phyloP scores from a whole-genome alignment of 2,329 filamentous ascomycete genomes.

The Talaromyces sp. region DNA sequence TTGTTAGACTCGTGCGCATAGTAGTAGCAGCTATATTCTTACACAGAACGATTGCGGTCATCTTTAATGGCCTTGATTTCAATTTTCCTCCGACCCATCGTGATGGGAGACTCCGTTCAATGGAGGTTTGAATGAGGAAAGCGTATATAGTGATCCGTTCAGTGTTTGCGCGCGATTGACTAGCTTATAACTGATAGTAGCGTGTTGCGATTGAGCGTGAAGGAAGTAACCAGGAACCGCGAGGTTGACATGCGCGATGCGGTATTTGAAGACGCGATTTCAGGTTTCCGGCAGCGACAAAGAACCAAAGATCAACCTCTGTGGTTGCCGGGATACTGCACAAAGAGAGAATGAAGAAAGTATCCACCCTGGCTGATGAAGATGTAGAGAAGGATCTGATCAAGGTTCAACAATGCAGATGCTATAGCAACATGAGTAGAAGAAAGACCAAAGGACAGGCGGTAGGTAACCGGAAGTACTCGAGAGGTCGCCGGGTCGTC shows the following conservation, averaged over 20 bases:
- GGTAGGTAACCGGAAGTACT: not conserved
- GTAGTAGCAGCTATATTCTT: constrained; percentile 47
- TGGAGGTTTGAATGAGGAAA: not conserved
- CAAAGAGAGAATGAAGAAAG: not conserved
- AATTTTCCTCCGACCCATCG: constrained; percentile 97
- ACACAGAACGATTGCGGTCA: constrained; percentile 97
- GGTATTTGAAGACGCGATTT: constrained; percentile 2
- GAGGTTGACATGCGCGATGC: constrained; percentile 9
- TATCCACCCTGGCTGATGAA: not conserved
- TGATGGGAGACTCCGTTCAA: constrained; percentile 25
- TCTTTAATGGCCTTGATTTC: constrained; percentile 99
- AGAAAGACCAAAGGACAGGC: not conserved
- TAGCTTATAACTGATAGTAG: not conserved
- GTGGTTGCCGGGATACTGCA: not conserved
- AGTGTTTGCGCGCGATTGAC: not conserved
- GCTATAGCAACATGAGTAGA: not conserved
- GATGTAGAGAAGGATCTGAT: not conserved
- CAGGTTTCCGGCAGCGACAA: not conserved
- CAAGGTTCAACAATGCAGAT: not conserved
- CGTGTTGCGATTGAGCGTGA: not conserved
- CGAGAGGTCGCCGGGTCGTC: not conserved
- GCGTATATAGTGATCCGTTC: not conserved
- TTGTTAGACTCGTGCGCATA: not conserved
- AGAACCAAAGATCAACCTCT: constrained; percentile 5
- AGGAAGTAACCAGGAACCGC: not conserved